Base-by-base conservation (phyloP, 306 rosid genomes). In the Quercus suber region DNA sequence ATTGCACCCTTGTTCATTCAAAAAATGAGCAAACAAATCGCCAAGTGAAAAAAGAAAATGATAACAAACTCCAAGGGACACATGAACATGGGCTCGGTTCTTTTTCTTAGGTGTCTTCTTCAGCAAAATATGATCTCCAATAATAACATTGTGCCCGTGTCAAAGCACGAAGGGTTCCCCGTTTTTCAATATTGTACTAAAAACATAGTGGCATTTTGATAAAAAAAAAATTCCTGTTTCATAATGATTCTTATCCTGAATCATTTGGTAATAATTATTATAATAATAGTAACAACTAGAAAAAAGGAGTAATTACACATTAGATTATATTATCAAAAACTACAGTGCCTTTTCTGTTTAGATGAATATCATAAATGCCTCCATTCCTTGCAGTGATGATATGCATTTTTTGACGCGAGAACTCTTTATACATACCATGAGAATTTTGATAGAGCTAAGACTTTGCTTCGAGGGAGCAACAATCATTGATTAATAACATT, bases 1-100 rank as follows among this genome's bases (percentile, higher is more conserved):
- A 41, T 41, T 79, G 76, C 78, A 60, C 81, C 75, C 55, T 65
- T 56, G 74, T 76, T 75, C 75, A 63, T 76, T 73, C 28, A 75
- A 15, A 17, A 27, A 11, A 75, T 37, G 63, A 80, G 12, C 76
- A 57, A 58, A 75, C 55, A 75, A 68, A 75, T 69, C 63, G 67
- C 59, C 58, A 49, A 69, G 43, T 14, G 30, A 15, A 21, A 55
- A 51, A 64, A 80, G 19, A 72, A 60, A 43, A 61, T 73, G 33
- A 30, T 67, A 68, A 53, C 43, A 35, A 72, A 73, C 28, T 64
- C 45, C 69, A n/a, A 23, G 51, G 31, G 28, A 73, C 74, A 68
- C 68, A 6, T 55, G 35, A 74, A 74, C 59, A 80, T 64, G 78
- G 82, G 72, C 73, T 76, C 52, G 20, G 53, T 49, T 49, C 6